Base-by-base conservation (phyloP, 2,329 filamentous ascomycete species). In the Metarhizium sp. region DNA sequence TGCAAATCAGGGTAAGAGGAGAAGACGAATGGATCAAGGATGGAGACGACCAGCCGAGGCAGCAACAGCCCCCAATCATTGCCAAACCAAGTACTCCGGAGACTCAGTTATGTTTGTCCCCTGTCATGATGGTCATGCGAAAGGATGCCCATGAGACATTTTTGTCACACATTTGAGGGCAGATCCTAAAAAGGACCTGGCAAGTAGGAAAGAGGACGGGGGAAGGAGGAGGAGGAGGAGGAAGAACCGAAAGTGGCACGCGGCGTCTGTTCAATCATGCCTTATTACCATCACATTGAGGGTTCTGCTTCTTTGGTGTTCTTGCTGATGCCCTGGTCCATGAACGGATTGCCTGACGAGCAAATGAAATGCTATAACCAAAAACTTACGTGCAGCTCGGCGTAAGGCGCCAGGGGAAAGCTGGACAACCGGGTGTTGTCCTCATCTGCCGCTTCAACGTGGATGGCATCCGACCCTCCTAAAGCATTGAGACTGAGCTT, bases 341-440 rank as follows among this genome's bases (percentile, higher is more conserved):
- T 34, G 48, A 50, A 40, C 29, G 34, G 36, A n/a, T 46, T 45
- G 52, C 56, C 55, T 57, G 52, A 50, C 18, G 48, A 54, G 55
- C 59, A 57, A 57, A 55, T 57, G 50, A 62, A 58, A 59, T 50
- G 52, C 50, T 57, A 51, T 59, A 58, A 51, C 57, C 45, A 60
- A 58, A 45, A 20, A 86, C 86, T 81, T 80, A 92, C 90, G 73
- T 86, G 81, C 62, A 95, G 78, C 71, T 92, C 88, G 58, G 87
- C 87, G 73, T 92, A 90, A 34, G 85, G 80, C 63, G 81, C 77
- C 69, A 94, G 75, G 54, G 81, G 79, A 68, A 88, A 92, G 61
- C 68, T 77, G 61, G 73, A 80, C 64, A 91, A 78, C 66, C 78
- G 75, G 53, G 81, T 81, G 53, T 74, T 75, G 58, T 95, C 89